Base-by-base conservation (phyloP, 73 alveolate species). In the Effrenium voratum region DNA sequence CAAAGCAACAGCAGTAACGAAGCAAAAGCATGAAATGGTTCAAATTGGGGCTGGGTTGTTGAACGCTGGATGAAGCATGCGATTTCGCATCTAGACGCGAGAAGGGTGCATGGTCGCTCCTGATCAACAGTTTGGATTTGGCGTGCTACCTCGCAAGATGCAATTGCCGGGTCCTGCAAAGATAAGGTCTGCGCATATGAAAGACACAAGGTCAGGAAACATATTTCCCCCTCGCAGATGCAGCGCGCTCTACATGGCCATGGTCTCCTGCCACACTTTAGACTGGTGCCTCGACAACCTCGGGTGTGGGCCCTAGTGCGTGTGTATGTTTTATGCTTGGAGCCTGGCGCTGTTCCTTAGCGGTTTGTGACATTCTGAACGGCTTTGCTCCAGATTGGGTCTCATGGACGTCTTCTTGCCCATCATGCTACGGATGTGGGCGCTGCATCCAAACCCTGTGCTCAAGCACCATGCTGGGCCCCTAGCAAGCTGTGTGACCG, bases 391-490 rank as follows among this genome's bases (percentile, higher is more conserved):
- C 19, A 84, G 93, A 79, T 44, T 84, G 55, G 94, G 83, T 8
- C 94, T 59, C 68, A 86, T 86, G 94, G 94, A 86, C 26, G 94
- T 86, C 84, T 86, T 86, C 47, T 49, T 75, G 66, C 60, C 73
- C 84, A 86, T 86, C 94, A 32, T 60, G 70, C 83, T 86, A 49
- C 94, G 94, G 49, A 46, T 86, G 84, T 86, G 94, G 94, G 81
- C 94, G 34, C 44, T 28, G 16, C 94, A 86, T 86, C 94, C 94
- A 32, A 86, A 86, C 13, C 94, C 83, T 15, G 63, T 84, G 59
- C 66, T 84, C 59, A 50, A 32, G 26, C 93, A 84, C 63, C 93
- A 84, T 34, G 93, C 43, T 43, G 24, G 34, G 28, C 55, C n/a
- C 77, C 70, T 40, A 22, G 77, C 34, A 36, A 70, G 82, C 44